Percentiles rank a stretch among this genome's conserved stretches.
phyloP scores from a whole-genome alignment of 345 rosid genomes.

The Lumnitzera racemosa region DNA sequence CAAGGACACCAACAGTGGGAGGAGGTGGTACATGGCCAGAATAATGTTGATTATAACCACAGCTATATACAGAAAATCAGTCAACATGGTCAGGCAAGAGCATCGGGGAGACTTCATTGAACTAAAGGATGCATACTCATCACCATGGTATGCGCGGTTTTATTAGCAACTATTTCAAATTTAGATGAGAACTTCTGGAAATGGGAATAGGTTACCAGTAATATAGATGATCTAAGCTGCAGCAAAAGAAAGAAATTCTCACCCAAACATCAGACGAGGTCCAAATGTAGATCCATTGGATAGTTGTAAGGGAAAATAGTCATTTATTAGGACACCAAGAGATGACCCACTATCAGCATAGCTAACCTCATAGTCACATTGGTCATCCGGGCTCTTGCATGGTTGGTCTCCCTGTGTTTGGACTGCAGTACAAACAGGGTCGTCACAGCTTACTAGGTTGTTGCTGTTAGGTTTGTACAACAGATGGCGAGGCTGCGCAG shows the following conservation, averaged over 20 bases:
- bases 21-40: constrained; percentile 49
- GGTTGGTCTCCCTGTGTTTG: constrained; percentile 19
- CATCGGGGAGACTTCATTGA: not conserved
- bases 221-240: too few relatives aligned
- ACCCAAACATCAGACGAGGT: constrained; percentile 71
- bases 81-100: too few relatives aligned
- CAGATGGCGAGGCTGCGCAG: constrained; percentile 38
- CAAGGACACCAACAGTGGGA: constrained; percentile 69
- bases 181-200: too few relatives aligned
- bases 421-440: constrained; percentile 44
- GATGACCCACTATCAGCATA: constrained; percentile 83
- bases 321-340: constrained; percentile 63
- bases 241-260: constrained; percentile 9
- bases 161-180: too few relatives aligned
- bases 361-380: constrained; percentile 69
- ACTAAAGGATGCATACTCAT: not conserved
- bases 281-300: constrained; percentile 41
- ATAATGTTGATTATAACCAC: constrained; percentile 64
- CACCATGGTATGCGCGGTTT: too few relatives aligned
- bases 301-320: constrained; percentile 40
- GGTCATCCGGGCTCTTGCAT: constrained; percentile 50
- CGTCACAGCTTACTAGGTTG: constrained; percentile 41
- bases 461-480: constrained; percentile 62
- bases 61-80: constrained; percentile 27
- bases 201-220: too few relatives aligned